These are phyloP conservation scores for Aphanomyces invadans DNA, from an alignment of 352 stramenopile species.

Conservation along the genomic window DNA sequence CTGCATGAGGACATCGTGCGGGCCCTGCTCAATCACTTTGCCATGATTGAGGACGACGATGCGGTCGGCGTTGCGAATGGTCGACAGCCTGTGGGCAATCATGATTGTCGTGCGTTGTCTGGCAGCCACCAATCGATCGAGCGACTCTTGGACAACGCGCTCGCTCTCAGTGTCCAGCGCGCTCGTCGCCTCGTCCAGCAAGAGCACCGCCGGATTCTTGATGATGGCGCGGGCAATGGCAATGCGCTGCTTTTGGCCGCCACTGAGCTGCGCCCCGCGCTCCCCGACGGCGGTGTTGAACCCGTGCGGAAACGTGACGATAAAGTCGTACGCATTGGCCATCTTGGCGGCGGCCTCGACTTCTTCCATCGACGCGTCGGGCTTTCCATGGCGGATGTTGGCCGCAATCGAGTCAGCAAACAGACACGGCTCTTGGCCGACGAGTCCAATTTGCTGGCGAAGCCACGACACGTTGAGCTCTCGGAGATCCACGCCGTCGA, in stretches of 20 bases:
- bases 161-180: constrained; percentile 67
- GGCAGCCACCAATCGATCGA: constrained; percentile 47
- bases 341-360: constrained; percentile 59
- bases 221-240: constrained; percentile 87
- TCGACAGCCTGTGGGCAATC: constrained; percentile 76
- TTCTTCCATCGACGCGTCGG: constrained; percentile 55
- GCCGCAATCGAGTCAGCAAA: constrained; percentile 30
- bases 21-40: constrained; percentile 66
- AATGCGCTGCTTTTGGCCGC: constrained; percentile 91
- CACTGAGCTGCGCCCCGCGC: constrained; percentile 70
- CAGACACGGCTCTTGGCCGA: constrained; percentile 74
- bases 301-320: constrained; percentile 63
- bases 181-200: constrained; percentile 82
- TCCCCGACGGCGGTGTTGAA: constrained; percentile 87
- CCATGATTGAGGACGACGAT: constrained; percentile 78
- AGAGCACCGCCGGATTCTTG: constrained; percentile 68
- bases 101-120: constrained; percentile 74
- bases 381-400: constrained; percentile 72
- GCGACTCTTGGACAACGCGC: constrained; percentile 84
- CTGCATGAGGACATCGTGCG: constrained; percentile 74
- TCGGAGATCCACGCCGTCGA: constrained; percentile 45
- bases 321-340: constrained; percentile 89
- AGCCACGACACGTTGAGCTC: constrained; percentile 77
- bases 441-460: constrained; percentile 73
- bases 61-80: constrained; percentile 60